Percentiles rank a stretch among this genome's conserved stretches.
Evolutionary conservation across 1,284 basidiomycete genomes (phyloP).

Genomic region (Tilletia walkeri): DNA sequence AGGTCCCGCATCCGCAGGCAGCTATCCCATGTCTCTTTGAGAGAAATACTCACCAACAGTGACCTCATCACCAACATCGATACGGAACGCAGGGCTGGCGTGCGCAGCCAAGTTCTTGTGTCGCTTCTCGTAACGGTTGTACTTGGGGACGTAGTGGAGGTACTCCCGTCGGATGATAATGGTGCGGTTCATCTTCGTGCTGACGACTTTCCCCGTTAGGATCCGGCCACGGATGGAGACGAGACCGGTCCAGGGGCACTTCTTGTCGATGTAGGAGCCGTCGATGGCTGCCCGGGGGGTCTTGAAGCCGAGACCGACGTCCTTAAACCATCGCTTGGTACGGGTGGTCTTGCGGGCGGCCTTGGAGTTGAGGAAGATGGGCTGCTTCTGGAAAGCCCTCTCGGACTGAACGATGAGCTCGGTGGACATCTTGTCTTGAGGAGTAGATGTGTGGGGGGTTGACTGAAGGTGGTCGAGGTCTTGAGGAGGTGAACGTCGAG

Average conservation of each 20-base stretch:
- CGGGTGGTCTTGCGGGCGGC: slow-evolving; percentile 84
- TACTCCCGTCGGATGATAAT: slow-evolving; percentile 98
- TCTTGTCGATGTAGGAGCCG: slow-evolving; percentile 99
- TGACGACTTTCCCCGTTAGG: slow-evolving; percentile 92
- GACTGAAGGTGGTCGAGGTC: background rate
- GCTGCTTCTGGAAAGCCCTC: slow-evolving; percentile 71
- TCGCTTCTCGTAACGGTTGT: slow-evolving; percentile 65
- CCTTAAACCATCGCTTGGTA: slow-evolving; percentile 97
- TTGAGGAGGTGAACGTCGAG: background rate
- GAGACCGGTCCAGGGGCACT: slow-evolving; percentile 83
- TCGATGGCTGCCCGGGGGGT: slow-evolving; percentile 93
- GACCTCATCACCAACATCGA: slow-evolving; percentile 75
- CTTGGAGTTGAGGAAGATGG: slow-evolving; percentile 98
- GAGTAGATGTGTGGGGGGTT: background rate
- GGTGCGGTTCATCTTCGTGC: slow-evolving; percentile 99
- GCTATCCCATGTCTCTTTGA: background rate
- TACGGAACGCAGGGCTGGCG: slow-evolving; percentile 96
- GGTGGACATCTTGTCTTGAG: slow-evolving; percentile 50
- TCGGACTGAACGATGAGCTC: slow-evolving; percentile 55
- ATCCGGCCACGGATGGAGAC: slow-evolving; percentile 96
- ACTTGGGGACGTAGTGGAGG: slow-evolving; percentile 94
- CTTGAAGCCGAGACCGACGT: slow-evolving; percentile 59
- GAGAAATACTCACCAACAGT: slow-evolving; percentile 74
- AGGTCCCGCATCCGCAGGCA: background rate
- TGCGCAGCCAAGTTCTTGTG: slow-evolving; percentile 99